Evolutionary conservation across 208 protist genomes (phyloP).

Genomic region (Acanthamoeba quina): DNA sequence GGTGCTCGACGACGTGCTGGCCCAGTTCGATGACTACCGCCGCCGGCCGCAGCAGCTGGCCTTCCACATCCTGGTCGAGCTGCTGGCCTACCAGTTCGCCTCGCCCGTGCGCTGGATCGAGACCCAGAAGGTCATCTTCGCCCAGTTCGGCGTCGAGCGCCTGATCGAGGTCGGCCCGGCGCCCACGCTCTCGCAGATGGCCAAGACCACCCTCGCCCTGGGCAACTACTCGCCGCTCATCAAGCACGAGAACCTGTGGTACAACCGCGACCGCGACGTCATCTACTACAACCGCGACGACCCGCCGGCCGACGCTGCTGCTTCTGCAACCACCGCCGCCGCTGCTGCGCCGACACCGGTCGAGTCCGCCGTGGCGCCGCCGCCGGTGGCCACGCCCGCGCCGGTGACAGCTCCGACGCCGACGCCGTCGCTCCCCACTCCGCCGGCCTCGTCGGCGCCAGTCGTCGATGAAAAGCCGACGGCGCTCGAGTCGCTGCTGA

Average conservation of each 20-base stretch:
- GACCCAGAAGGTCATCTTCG: conserved; percentile 89
- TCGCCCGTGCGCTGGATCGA: conserved; percentile 92
- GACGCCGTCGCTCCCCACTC: conserved; percentile 5
- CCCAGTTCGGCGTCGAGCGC: conserved; percentile 80
- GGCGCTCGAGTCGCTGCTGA: conserved; percentile 69
- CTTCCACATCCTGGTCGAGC: conserved; percentile 87
- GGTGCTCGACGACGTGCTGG: conserved; percentile 80
- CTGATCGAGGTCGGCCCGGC: conserved; percentile 90
- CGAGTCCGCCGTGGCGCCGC: conserved; percentile 1
- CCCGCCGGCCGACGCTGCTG: not conserved
- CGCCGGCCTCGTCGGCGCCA: conserved; percentile 44
- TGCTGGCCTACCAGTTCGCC: conserved; percentile 93
- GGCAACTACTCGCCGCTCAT: conserved; percentile 73
- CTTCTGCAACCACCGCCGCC: too few species aligned
- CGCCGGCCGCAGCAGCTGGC: conserved; percentile 76
- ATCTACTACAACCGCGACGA: conserved; percentile 75
- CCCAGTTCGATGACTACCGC: conserved; percentile 71
- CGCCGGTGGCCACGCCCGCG: conserved; percentile 1
- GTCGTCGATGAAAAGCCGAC: conserved; percentile 60
- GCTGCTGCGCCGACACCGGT: not conserved
- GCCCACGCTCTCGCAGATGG: conserved; percentile 88
- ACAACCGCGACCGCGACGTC: conserved; percentile 73
- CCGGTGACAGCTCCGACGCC: conserved; percentile 25
- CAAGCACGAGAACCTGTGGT: conserved; percentile 70
- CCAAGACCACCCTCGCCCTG: conserved; percentile 77